phyloP scores from a whole-genome alignment of 2,329 filamentous ascomycete species.

The Penicillium frequentans region DNA sequence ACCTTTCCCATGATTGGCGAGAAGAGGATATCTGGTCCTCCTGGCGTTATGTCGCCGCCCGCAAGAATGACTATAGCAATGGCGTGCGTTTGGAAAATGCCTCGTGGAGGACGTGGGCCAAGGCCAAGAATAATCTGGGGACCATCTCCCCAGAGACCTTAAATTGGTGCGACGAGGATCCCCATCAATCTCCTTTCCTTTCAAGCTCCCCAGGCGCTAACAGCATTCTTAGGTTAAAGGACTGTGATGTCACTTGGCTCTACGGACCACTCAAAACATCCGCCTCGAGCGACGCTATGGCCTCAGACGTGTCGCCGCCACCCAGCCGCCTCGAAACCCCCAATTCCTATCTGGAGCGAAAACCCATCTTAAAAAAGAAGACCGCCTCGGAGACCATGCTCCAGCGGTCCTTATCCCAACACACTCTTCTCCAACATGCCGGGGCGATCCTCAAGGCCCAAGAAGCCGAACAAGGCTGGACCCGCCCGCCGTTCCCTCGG shows the following conservation, averaged over 20 bases:
- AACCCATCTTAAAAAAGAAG: constrained; percentile 93
- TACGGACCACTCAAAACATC: constrained; percentile 88
- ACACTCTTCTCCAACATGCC: constrained; percentile 85
- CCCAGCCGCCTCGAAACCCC: constrained; percentile 59
- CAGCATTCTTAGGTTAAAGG: constrained; percentile 71
- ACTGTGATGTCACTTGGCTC: constrained; percentile 95
- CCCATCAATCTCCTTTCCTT: background rate
- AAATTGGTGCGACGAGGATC: constrained; percentile 72
- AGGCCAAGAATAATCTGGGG: constrained; percentile 80
- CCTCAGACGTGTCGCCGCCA: constrained; percentile 50
- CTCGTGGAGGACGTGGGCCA: constrained; percentile 96
- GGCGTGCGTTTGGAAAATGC: constrained; percentile 86
- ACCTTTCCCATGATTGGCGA: constrained; percentile 87
- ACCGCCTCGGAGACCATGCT: constrained; percentile 96
- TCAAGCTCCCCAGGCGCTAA: background rate
- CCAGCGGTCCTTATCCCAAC: constrained; percentile 81
- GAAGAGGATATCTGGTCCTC: constrained; percentile 98
- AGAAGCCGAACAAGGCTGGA: constrained; percentile 59
- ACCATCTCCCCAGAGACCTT: constrained; percentile 89
- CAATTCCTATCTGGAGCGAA: constrained; percentile 71
- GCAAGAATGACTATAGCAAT: constrained; percentile 76
- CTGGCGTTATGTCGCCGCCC: constrained; percentile 88
- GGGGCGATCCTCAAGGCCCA: constrained; percentile 84
- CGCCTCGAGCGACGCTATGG: constrained; percentile 52
- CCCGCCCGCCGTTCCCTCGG: constrained; percentile 58